Evolutionary conservation across 2,329 filamentous ascomycete species (phyloP).

Genomic region (Botrytis galanthina): DNA sequence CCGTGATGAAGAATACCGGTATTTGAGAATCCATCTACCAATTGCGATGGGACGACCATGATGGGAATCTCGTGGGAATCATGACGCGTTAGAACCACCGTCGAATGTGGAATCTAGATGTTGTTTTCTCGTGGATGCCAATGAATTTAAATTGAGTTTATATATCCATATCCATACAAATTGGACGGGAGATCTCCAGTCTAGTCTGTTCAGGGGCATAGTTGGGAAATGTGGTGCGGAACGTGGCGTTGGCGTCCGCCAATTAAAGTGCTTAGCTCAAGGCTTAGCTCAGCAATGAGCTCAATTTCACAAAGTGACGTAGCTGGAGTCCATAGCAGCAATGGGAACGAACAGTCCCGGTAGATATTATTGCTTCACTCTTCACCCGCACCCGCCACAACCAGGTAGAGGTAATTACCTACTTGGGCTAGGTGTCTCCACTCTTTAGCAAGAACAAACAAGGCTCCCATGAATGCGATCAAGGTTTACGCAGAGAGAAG

Average conservation of each 20-base stretch:
- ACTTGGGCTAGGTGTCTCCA: not conserved
- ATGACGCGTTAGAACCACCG: not conserved
- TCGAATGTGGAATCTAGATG: not conserved
- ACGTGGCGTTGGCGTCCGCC: conserved; percentile 8
- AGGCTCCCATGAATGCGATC: not conserved
- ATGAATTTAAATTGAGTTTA: not conserved
- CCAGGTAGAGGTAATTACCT: not conserved
- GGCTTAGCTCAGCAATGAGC: not conserved
- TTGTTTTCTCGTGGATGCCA: too few relatives aligned
- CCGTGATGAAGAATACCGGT: not conserved
- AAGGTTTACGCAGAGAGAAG: not conserved
- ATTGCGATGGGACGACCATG: not conserved
- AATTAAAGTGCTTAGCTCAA: not conserved
- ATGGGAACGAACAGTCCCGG: too few relatives aligned
- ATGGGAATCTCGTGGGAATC: not conserved
- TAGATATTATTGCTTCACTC: not conserved
- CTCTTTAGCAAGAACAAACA: not conserved
- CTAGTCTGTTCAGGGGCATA: not conserved
- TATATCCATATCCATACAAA: not conserved
- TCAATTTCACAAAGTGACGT: not conserved
- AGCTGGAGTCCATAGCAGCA: not conserved
- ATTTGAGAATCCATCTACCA: not conserved
- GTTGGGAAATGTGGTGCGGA: not conserved
- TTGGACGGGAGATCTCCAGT: not conserved
- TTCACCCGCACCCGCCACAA: not conserved